Evolutionary conservation across 106 monocot species (phyloP).

Genomic region (Platanthera zijinensis): DNA sequence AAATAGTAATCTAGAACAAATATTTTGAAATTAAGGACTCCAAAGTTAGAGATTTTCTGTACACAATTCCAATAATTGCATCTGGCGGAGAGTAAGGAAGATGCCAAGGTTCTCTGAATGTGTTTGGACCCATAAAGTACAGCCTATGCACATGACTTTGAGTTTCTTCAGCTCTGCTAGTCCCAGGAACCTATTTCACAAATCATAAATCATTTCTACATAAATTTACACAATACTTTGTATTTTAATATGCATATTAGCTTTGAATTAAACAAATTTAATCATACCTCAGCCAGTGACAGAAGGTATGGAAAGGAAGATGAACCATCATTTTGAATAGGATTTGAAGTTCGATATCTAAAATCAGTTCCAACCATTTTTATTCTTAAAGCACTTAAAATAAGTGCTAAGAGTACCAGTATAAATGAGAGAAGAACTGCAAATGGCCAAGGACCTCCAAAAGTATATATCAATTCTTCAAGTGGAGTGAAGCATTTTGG

Average conservation of each 20-base stretch:
- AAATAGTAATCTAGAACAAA: not conserved
- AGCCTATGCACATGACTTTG: constrained; percentile 93
- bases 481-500: constrained; percentile 91
- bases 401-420: constrained; percentile 60
- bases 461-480: constrained; percentile 81
- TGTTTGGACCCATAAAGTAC: constrained; percentile 97
- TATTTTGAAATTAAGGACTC: not conserved
- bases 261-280: not conserved
- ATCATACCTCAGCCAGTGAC: constrained; percentile 78
- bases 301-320: constrained; percentile 71
- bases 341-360: constrained; percentile 38
- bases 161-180: constrained; percentile 90
- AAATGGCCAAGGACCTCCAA: constrained; percentile 89
- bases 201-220: constrained; percentile 5
- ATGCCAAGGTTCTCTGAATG: constrained; percentile 95
- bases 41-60: constrained; percentile 16
- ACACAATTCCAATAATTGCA: constrained; percentile 94
- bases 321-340: constrained; percentile 50
- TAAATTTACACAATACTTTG: not conserved
- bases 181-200: constrained; percentile 63
- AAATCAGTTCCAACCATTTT: constrained; percentile 66
- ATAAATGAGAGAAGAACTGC: constrained; percentile 44
- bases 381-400: constrained; percentile 68
- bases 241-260: not conserved
- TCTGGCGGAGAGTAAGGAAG: constrained; percentile 92